Evolutionary conservation across 352 stramenopile species (phyloP), one percentile per base, ranked within the genome.

Genomic region (Phytophthora foliorum): DNA sequence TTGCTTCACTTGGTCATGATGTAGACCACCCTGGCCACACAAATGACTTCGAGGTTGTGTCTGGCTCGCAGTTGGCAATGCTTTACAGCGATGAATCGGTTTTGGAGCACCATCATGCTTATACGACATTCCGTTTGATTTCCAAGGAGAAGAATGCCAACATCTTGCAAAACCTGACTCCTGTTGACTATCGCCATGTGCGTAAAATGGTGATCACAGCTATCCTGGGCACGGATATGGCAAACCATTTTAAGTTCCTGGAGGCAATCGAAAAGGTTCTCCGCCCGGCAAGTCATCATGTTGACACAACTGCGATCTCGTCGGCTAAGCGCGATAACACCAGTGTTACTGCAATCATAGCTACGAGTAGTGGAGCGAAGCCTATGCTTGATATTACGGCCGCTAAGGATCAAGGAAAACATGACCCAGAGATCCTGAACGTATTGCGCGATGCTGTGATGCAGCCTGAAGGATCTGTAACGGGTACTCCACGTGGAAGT

Each of bases 211-310:
- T 98, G 46, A 84, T 97, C 41, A 88, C 79, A 16, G 85, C 84
- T 1, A 97, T 98, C 51, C 58, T 98, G 22, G 82, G 89, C 24
- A 98, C 93, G 13, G 93, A 98, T 60, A 97, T 97, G 87, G 89
- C 91, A 9, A 74, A 89, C 9, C 93, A 98, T 72, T 95, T 95
- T 51, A 92, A 96, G 54, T 91, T 92, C 54, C 88, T 88, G 58
- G 85, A 96, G 57, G 69, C 74, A 16, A 76, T 96, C 19, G 86
- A 94, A 53, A 93, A 94, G 59, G 65, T 81, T 34, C 51, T 93
- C 46, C 82, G 88, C 16, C 88, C 84, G 16, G 52, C 75, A 16
- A 77, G 66, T 3, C 82, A 86, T 42, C 81, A 91, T 46, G 70
- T 91, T 52, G 77, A 81, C 39, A 75, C 70, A 17, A 80, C 72